phyloP scores from a whole-genome alignment of 2,329 filamentous ascomycete species.

The Ilyonectria robusta region DNA sequence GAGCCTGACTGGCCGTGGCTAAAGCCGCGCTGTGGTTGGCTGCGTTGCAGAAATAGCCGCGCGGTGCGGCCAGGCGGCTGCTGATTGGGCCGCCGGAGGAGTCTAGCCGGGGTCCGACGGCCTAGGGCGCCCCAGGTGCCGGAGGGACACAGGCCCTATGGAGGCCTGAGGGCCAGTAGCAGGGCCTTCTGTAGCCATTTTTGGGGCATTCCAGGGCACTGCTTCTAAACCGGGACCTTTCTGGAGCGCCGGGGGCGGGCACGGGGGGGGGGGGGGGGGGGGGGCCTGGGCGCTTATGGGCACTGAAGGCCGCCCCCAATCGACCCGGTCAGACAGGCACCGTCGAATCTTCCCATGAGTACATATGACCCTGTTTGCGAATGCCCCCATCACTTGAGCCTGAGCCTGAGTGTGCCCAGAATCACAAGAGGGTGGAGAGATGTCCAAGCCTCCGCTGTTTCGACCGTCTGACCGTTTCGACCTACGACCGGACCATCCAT shows the following conservation, averaged over 20 bases:
- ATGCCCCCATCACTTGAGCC: not conserved
- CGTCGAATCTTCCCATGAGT: conserved; percentile 4
- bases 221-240: not conserved
- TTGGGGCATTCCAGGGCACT: not conserved
- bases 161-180: conserved; percentile 13
- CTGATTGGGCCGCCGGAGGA: conserved; percentile 38
- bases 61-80: conserved; percentile 27
- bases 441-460: conserved; percentile 2
- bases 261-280: not conserved
- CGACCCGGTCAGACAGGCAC: not conserved
- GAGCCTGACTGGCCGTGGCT: conserved; percentile 23
- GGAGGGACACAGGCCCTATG: not conserved
- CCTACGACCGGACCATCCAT: not conserved
- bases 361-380: not conserved
- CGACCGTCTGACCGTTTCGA: not conserved
- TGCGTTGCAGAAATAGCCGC: conserved; percentile 46
- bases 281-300: conserved; percentile 23
- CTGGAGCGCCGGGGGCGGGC: not conserved
- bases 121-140: conserved; percentile 24
- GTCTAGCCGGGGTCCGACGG: not conserved
- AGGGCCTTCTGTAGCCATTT: conserved; percentile 1
- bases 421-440: not conserved
- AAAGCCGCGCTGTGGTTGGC: conserved; percentile 37
- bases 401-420: not conserved
- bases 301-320: conserved; percentile 17